phyloP scores from a whole-genome alignment of 306 rosid species.

The Cucurbita moschata region DNA sequence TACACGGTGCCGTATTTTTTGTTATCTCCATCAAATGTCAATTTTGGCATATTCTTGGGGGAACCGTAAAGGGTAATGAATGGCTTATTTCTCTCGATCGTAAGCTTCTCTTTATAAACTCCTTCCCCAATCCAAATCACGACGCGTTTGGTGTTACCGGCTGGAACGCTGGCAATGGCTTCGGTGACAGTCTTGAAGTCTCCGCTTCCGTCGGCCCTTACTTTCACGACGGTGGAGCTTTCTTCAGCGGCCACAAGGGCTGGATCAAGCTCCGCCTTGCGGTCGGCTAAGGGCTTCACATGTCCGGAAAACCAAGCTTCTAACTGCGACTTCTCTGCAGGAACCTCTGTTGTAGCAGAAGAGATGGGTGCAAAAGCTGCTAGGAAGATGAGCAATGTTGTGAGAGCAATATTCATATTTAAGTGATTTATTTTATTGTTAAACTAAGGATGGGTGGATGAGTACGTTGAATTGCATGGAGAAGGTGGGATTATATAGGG shows the following conservation, averaged over 20 bases:
- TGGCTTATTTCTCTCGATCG: constrained; percentile 21
- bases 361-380: background rate
- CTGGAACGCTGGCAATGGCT: constrained; percentile 39
- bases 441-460: no score
- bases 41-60: constrained; percentile 17
- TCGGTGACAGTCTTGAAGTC: constrained; percentile 28
- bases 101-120: constrained; percentile 36
- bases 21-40: constrained; percentile 30
- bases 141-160: constrained; percentile 28
- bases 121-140: constrained; percentile 41
- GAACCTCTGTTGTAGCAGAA: background rate
- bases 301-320: constrained; percentile 25
- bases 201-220: constrained; percentile 31
- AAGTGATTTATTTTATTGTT: no score
- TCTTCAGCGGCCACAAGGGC: constrained; percentile 29
- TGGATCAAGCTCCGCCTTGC: constrained; percentile 21
- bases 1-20: constrained; percentile 36
- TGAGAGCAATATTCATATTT: background rate
- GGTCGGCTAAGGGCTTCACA: background rate
- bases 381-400: background rate
- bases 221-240: constrained; percentile 16
- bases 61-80: constrained; percentile 31
- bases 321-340: constrained; percentile 11
- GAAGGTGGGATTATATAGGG: background rate
- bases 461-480: no score